These are phyloP conservation scores for Verticillium tricorpus DNA, from an alignment of 2,329 filamentous ascomycete species.

Conservation along the genomic window DNA sequence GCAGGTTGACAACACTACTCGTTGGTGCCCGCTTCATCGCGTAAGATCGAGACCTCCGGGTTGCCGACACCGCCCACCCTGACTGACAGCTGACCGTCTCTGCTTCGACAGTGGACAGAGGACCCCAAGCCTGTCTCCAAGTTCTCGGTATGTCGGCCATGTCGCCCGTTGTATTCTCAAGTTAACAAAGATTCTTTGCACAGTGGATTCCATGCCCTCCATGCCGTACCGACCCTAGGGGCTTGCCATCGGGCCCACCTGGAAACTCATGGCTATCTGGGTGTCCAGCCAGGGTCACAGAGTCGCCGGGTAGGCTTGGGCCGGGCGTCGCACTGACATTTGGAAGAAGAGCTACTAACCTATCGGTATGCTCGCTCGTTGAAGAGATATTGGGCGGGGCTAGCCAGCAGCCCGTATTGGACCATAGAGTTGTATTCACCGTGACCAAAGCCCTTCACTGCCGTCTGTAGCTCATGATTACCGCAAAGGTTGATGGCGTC, in stretches of 20 bases:
- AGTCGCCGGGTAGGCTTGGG: not conserved
- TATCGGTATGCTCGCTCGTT: not conserved
- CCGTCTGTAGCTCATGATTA: not conserved
- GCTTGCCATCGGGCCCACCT: not conserved
- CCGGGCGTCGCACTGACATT: not conserved
- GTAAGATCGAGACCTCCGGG: not conserved
- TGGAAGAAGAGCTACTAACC: not conserved
- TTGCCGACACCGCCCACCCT: too few species aligned
- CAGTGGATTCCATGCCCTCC: too few species aligned
- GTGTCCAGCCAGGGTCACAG: not conserved
- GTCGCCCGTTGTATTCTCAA: too few species aligned
- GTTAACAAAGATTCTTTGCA: too few species aligned
- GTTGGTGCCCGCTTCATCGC: not conserved
- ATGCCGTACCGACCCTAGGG: too few species aligned
- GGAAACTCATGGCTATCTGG: not conserved
- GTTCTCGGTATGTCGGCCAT: too few species aligned
- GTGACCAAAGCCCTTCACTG: not conserved
- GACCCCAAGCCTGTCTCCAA: too few species aligned
- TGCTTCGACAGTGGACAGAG: too few species aligned
- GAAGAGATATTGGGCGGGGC: not conserved
- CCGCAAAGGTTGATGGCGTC: not conserved
- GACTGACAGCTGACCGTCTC: too few species aligned
- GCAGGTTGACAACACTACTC: not conserved
- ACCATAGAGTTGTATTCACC: not conserved
- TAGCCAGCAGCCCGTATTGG: not conserved